Evolutionary conservation across 495 filamentous ascomycete genomes (phyloP).

Genomic region (Lasiosphaeria ovina): DNA sequence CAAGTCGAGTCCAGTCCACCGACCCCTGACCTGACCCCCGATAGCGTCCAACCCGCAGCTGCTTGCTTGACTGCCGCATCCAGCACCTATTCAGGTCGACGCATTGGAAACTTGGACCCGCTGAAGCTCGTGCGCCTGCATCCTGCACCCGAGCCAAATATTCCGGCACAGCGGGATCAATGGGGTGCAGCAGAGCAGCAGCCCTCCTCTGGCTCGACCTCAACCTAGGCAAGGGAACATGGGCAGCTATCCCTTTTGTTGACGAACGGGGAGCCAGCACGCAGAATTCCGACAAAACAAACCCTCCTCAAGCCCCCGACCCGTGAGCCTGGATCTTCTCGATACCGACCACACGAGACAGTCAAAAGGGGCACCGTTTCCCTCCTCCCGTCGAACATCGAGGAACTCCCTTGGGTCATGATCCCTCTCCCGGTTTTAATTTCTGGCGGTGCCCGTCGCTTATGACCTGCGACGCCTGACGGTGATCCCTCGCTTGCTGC

Average conservation of each 20-base stretch:
- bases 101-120: not conserved
- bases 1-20: too few relatives aligned
- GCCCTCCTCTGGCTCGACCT: too few relatives aligned
- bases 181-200: not conserved
- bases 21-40: too few relatives aligned
- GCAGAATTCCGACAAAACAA: too few relatives aligned
- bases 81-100: not conserved
- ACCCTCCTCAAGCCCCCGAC: too few relatives aligned
- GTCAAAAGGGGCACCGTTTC: not conserved
- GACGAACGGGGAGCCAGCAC: too few relatives aligned
- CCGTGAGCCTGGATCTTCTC: not conserved
- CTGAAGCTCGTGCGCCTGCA: not conserved
- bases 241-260: not conserved
- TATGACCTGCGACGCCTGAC: not conserved
- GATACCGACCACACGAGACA: not conserved
- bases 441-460: not conserved
- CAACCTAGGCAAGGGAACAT: too few relatives aligned
- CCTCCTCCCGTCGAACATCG: not conserved
- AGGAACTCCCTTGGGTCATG: not conserved
- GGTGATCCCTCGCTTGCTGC: not conserved
- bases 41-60: too few relatives aligned
- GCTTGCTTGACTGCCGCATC: not conserved
- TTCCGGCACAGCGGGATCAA: not conserved
- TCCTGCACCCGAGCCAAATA: slow-evolving; percentile 2
- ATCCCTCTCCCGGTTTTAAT: not conserved